Base-by-base conservation (phyloP, 2,329 filamentous ascomycete species). In the Apiospora aurea region DNA sequence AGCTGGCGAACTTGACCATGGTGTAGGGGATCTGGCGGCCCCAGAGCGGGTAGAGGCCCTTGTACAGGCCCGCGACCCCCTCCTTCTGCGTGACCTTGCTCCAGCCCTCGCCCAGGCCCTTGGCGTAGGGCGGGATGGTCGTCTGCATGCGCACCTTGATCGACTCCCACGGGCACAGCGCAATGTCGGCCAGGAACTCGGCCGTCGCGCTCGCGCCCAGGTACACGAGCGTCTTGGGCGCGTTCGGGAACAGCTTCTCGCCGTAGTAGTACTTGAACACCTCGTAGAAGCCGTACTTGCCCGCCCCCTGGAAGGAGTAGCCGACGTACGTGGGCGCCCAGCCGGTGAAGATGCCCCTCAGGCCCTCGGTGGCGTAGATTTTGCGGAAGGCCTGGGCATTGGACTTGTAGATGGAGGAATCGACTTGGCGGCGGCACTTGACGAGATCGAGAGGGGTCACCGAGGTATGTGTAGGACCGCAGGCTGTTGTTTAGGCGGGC, bases 281-380 rank as follows among this genome's bases (percentile, higher is more conserved):
- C 81, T 96, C 94, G 79, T 96, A 96, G 78, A 92, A 93, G 72
- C 94, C 94, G 80, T 96, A 96, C 82, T 97, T 96, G 85, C 95
- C 93, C 16, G 93, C 92, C 72, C 94, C 94, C 87, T 97, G 94
- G 70, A 91, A 91, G 76, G 90, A 88, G 85, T 96, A 96, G 57
- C 94, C 94, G 75, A 94, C 88, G 75, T 96, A 90, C 0, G 94
- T 97, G 18, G 94, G 94, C 26, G 91, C 85, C 93, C 94, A 96
- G 69, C 94, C 94, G 38, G 93, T 96, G 83, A 93, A 94, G 80
- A 97, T 90, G 66, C 94, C 94, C 49, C 93, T 90, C 72, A 96
- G 71, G 26, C 94, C 94, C 78, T 96, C 93, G 41, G 87, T 87
- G 21, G 88, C 86, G 78, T 87, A 90, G 80, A 97, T 96, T 79